Evolutionary conservation across 495 filamentous ascomycete species (phyloP), one percentile per base, ranked within the genome.

Genomic region (Podospora sp.): DNA sequence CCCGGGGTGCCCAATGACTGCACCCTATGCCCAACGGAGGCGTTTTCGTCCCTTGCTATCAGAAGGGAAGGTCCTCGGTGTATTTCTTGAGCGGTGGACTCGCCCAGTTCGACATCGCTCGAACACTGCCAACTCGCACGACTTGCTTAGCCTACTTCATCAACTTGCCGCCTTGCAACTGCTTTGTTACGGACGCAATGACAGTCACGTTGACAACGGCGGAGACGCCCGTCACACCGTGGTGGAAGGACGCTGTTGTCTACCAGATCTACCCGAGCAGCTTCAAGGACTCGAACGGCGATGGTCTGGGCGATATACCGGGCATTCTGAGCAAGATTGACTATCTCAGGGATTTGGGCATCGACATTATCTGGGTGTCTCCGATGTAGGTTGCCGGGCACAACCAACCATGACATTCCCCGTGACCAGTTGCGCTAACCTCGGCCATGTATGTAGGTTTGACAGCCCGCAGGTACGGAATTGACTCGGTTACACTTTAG

Each of bases 231-330:
- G 27, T 60, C 20, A 68, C 35, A 12, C 62, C 67, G 0, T 77
- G 76, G 76, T 82, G 79, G 79, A 82, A 81, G 66, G 75, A 81
- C 60, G 74, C 71, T 7, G 70, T 74, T 9, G 85, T 90, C 29
- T 92, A 92, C 67, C 89, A 92, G 71, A 88, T 92, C 71, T 92
- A 89, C 80, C 89, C 89, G 4, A 84, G 88, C 4, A 87, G 84
- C 3, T 91, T 85, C 79, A 86, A 87, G 50, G 89, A 92, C 72
- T 87, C 86, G 29, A 90, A 90, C 69, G 81, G 83, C 65, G 88
- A 90, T 69, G 89, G 89, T 4, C 76, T 88, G 24, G 89, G 89
- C 14, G 89, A 91, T 68, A 85, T 92, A 53, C 86, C 80, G 0
- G 89, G 89, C 11, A 90, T 92, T 58, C 83, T 88, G 40, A 87